phyloP scores from a whole-genome alignment of 225 moss, liverwort and hornwort genomes.

The Anthoceros angustus region DNA sequence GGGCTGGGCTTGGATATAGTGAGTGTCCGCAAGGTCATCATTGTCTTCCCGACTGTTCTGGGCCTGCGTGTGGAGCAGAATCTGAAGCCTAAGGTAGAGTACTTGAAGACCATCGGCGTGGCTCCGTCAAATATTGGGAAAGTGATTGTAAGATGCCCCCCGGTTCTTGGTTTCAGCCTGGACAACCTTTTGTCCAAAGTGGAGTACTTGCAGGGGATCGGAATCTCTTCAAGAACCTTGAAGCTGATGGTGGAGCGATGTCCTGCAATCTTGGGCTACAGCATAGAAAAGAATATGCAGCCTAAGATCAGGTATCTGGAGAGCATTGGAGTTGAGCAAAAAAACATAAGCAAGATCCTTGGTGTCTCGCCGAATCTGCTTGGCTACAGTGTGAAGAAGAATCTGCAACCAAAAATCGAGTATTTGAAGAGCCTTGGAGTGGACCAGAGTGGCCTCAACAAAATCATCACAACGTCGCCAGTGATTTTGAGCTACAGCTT shows the following conservation, averaged over 20 bases:
- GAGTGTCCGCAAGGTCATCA: conserved; percentile 14
- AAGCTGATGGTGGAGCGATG: no score
- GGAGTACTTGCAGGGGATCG: no score
- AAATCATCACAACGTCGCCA: conserved; percentile 15
- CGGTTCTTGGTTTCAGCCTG: no score
- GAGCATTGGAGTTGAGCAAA: conserved; percentile 27
- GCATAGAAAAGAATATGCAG: conserved; percentile 28
- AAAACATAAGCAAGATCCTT: conserved; percentile 30
- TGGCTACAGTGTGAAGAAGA: no score
- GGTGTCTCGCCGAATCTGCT: neutral
- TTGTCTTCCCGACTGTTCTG: conserved; percentile 28
- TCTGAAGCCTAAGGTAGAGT: conserved; percentile 31
- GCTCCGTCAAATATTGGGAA: conserved; percentile 19
- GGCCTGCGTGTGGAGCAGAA: conserved; percentile 32
- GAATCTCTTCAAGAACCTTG: no score
- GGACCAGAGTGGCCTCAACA: no score
- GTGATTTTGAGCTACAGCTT: conserved; percentile 30
- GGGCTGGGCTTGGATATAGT: no score
- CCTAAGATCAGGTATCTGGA: conserved; percentile 34
- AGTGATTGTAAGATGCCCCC: conserved; percentile 24
- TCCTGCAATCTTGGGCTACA: conserved; percentile 25
- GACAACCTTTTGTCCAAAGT: no score
- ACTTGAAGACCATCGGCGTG: conserved; percentile 22
- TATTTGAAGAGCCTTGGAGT: no score
- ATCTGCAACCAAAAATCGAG: no score